Conservation (phyloP, 1,139 yeast genomes). For the Blastobotrys illinoisensis region DNA sequence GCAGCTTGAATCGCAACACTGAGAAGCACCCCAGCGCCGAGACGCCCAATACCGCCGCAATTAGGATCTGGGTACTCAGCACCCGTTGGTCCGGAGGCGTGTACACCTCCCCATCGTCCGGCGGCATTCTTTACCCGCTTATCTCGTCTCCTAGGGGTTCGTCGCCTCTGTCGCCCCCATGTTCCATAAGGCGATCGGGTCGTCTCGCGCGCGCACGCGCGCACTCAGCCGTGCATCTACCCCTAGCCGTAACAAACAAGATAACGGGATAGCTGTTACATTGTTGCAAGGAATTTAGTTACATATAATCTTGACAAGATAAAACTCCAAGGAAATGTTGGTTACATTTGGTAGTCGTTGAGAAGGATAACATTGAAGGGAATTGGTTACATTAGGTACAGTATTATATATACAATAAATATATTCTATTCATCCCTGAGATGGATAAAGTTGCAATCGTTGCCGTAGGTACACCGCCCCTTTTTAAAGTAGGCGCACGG, state of each 20-base stretch:
- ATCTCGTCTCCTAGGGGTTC: neutral
- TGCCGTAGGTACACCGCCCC: constrained; percentile 18
- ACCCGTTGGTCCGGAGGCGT: constrained; percentile 16
- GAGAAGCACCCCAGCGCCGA: constrained; percentile 63
- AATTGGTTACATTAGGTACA: neutral
- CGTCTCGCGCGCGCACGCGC: neutral
- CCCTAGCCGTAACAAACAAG: neutral
- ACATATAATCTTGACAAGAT: too few relatives aligned
- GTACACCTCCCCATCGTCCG: constrained; percentile 2
- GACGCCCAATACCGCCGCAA: constrained; percentile 60
- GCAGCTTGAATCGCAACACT: constrained; percentile 57
- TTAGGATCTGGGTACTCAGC: constrained; percentile 32
- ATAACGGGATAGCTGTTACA: too few relatives aligned
- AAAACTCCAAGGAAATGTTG: too few relatives aligned
- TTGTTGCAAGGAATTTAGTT: too few relatives aligned
- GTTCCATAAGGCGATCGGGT: neutral
- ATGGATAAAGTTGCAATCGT: constrained; percentile 19
- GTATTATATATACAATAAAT: constrained; percentile 3
- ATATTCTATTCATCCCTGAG: constrained; percentile 2
- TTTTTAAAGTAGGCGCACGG: constrained; percentile 17
- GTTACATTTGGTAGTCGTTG: too few relatives aligned
- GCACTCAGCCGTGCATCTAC: neutral
- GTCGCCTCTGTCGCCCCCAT: neutral
- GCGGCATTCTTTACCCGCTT: constrained; percentile 1
- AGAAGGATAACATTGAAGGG: neutral